These are phyloP conservation scores for Fusarium acutatum DNA, from an alignment of 2,329 filamentous ascomycete species.

Conservation along the genomic window DNA sequence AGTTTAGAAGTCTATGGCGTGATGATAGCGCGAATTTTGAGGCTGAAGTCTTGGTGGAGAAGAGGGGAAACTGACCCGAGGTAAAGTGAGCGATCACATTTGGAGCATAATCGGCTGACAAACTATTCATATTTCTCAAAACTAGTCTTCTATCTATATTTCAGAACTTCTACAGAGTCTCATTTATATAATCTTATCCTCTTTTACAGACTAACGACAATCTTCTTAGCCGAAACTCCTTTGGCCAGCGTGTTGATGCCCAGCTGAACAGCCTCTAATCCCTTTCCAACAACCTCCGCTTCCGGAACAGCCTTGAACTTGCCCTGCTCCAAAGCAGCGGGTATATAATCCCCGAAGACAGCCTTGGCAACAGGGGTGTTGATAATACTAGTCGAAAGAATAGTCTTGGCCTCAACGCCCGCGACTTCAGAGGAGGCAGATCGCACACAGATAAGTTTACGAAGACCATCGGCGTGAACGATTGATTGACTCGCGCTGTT, in stretches of 20 bases:
- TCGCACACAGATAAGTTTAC: conserved; percentile 19
- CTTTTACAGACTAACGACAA: conserved; percentile 4
- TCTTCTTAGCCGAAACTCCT: conserved; percentile 28
- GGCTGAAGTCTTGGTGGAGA: background rate
- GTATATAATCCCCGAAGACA: conserved; percentile 21
- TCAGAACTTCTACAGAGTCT: too few species aligned
- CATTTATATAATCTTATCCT: background rate
- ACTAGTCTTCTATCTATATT: background rate
- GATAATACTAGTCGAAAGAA: conserved; percentile 13
- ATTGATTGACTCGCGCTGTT: background rate
- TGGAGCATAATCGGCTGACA: background rate
- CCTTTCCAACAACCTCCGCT: conserved; percentile 21
- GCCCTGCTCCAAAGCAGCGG: conserved; percentile 9
- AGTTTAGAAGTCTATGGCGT: background rate
- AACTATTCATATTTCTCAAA: background rate
- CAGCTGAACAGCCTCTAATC: conserved; percentile 6
- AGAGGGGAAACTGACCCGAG: conserved; percentile 23
- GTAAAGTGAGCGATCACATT: background rate
- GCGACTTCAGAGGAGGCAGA: background rate
- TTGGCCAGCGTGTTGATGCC: conserved; percentile 12
- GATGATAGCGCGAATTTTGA: background rate
- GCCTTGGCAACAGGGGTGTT: conserved; percentile 19
- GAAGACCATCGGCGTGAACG: conserved; percentile 6
- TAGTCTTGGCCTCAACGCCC: background rate
- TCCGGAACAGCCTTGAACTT: conserved; percentile 17